Conservation (phyloP, 345 rosid genomes). For the Firmiana major region DNA sequence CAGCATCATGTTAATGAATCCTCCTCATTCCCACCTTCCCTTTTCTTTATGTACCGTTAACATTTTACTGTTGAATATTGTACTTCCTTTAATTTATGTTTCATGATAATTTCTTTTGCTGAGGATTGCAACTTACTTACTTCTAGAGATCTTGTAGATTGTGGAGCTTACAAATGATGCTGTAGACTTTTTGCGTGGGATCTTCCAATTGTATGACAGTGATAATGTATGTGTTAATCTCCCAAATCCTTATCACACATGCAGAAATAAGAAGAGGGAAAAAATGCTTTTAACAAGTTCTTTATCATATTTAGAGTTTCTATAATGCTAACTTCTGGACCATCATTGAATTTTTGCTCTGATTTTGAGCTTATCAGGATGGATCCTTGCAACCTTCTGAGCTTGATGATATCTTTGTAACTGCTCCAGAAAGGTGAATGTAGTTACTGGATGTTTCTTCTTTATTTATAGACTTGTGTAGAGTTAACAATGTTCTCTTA, state of each 20-base stretch:
- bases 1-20: neutral
- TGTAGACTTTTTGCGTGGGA: conserved; percentile 55
- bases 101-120: neutral
- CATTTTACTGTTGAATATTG: neutral
- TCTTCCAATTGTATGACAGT: conserved; percentile 60
- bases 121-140: neutral
- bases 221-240: conserved; percentile 52
- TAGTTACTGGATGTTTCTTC: neutral
- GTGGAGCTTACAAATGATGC: conserved; percentile 65
- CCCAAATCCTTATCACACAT: neutral
- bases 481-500: neutral
- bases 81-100: neutral
- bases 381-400: conserved; percentile 61
- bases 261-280: neutral
- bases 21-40: neutral
- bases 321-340: neutral
- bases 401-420: conserved; percentile 64
- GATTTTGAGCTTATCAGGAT: conserved; percentile 46
- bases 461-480: neutral
- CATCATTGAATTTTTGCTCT: conserved; percentile 5
- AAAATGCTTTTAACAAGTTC: neutral
- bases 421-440: conserved; percentile 77
- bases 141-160: conserved; percentile 42
- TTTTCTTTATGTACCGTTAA: neutral
- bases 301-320: neutral